Evolutionary conservation across 2,329 filamentous ascomycete genomes (phyloP), one percentile per base, ranked within the genome.

Genomic region (Alternaria atra): DNA sequence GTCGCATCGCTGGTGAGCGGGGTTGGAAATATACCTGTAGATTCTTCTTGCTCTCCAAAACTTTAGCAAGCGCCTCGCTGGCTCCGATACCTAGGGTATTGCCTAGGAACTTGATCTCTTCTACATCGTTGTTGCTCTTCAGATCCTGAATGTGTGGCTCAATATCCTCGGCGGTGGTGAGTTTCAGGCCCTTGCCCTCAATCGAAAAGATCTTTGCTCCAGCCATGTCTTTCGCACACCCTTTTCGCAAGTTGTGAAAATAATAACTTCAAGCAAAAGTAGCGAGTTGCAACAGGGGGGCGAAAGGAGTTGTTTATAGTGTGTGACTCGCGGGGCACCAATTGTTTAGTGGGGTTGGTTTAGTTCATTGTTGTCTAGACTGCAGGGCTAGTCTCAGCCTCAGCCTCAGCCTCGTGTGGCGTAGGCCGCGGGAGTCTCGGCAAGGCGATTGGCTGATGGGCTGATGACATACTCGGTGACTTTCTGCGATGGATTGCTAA

Each of bases 31-130:
- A 48, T 61, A 92, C 90, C 82, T 91, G 87, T 42, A 97, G 85
- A 65, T 85, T 90, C 82, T 92, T 92, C 83, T 98, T 97, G 57
- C 91, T 91, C 64, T 90, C 87, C 58, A 99, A 84, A 52, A 96
- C 90, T 70, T 93, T 88, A 44, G 93, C 94, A 44, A 99, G 87
- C 32, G 90, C 89, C 80, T 94, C 90, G 77, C 91, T 96, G 50
- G 95, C 95, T 50, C 90, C 91, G 55, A 97, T 89, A 54, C 95
- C 95, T 52, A 98, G 84, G 2, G 95, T 98, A 84, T 99, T 99
- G 64, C 94, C 95, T 57, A 92, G 85, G 47, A 99, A 85, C 69
- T 88, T 88, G 68, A 99, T 89, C 80, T 97, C 93, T 77, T 96
- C 93, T 58, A 96, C 86, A 73, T 93, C 86, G 57, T 87, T 81